Evolutionary conservation across 2,329 filamentous ascomycete species (phyloP), one percentile per base, ranked within the genome.

Genomic region (Pseudocercospora fuligena): DNA sequence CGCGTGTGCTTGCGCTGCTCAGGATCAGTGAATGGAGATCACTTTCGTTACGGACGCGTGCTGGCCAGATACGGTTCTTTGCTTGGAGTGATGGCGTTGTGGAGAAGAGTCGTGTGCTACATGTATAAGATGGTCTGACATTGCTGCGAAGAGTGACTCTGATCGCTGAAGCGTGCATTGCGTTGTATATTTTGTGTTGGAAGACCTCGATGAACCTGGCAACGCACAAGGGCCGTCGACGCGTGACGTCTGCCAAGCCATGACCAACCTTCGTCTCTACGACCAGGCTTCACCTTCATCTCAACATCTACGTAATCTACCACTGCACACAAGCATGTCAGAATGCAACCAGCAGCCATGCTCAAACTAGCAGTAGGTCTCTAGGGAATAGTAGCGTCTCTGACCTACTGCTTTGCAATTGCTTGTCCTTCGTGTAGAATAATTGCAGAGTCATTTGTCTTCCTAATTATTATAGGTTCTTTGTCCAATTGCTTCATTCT

Each of bases 21-120:
- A 85, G 77, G 6, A 81, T 80, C 7, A 85, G 79, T 5, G 79
- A 83, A 62, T 82, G 78, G 11, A 85, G 77, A 66, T 85, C 83
- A 40, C 81, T 76, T 59, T 83, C 81, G 33, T 75, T 77, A 61
- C 84, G 82, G 56, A 85, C 73, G n/a, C 79, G 80, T 59, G 69
- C 60, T 16, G 75, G 76, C 62, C 76, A 78, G 64, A 78, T 73
- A 63, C 77, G 74, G 67, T 79, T 79, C 65, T 76, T 77, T n/a
- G 71, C 73, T 31, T 40, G 29, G 9, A 56, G 33, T 12, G 66
- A 51, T 12, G 63, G 23, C 43, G 69, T 68, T 2, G 73, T 36
- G 21, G 73, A 71, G 65, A 76, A 73, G 40, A 57, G 61, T 36
- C 72, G 70, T 12, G 60, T 59, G 16, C 25, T 27, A 19, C 7